Evolutionary conservation across 805 yeast genomes (phyloP), one percentile per base, ranked within the genome.

Genomic region (Lipomyces mesembrius): DNA sequence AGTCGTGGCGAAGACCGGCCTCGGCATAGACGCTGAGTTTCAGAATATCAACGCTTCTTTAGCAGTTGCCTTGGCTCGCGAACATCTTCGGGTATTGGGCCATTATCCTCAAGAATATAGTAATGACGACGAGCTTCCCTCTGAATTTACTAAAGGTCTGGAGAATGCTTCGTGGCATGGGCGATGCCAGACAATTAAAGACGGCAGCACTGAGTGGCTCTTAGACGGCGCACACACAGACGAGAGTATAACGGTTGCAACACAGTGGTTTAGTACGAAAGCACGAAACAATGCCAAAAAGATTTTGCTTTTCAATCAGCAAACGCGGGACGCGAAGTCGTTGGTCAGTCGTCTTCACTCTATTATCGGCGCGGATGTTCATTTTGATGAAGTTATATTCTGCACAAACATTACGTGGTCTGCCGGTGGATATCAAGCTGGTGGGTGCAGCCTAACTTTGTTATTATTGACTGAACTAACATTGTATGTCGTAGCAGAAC

Each of bases 161-260:
- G 85, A 82, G 61, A 66, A 78, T 1, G 90, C 96, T 0, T 79
- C 82, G 57, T 95, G 98, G 97, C 95, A 95, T n/a, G 99, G 99
- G 0, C 83, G 99, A 72, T 94, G 98, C 73, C 98, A 96, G 79
- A 82, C 86, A 1, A 77, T 91, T 37, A 80, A 81, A 32, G 22
- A 58, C 9, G 64, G 61, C 12, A 78, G 79, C 17, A 78, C 88
- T 20, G 84, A 83, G n/a, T 95, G 97, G 97, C 88, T 79, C 70
- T 79, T 94, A 17, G 99, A 95, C 79, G 99, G 99, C 22, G 98
- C 99, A 0, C 99, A 95, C 74, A 95, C 99, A 0, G 79, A 84
- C 57, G 99, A 95, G 74, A 90, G 97, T 66, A 85, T 96, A 29
- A 82, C 82, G 37, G 96, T 88, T n/a, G 90, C 97, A 0, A 83